phyloP scores from a whole-genome alignment of 768 basidiomycete species.

The Pleurotus tuoliensis region DNA sequence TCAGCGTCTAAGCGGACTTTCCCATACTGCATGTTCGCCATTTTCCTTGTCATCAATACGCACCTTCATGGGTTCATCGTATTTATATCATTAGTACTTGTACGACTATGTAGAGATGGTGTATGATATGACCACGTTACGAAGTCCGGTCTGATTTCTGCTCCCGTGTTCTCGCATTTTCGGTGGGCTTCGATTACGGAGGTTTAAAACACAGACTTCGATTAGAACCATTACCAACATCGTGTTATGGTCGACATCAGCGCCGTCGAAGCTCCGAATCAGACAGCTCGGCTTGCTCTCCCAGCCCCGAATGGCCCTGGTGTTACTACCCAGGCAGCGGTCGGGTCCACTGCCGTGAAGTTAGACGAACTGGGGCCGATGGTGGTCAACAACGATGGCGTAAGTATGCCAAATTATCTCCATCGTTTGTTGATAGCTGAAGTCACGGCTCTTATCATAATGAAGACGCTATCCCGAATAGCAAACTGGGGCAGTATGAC shows the following conservation, averaged over 20 bases:
- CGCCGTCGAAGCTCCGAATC: too few species aligned
- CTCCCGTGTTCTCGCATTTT: not conserved
- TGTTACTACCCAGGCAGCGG: conserved; percentile 6
- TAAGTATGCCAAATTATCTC: conserved; percentile 24
- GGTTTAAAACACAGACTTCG: not conserved
- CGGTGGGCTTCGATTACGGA: not conserved
- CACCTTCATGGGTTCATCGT: not conserved
- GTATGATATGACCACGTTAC: too few species aligned
- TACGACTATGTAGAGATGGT: too few species aligned
- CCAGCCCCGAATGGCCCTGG: conserved; percentile 6
- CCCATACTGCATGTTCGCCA: not conserved
- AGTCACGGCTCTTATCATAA: not conserved
- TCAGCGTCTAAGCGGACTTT: not conserved
- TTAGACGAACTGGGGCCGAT: conserved; percentile 62
- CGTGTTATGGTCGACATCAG: too few species aligned
- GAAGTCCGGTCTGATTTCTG: not conserved
- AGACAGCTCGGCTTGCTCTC: too few species aligned
- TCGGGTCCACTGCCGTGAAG: conserved; percentile 32
- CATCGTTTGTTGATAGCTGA: not conserved
- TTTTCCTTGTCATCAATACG: not conserved
- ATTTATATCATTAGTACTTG: not conserved
- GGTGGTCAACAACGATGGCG: conserved; percentile 67
- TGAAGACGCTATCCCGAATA: conserved; percentile 61
- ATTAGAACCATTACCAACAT: not conserved
- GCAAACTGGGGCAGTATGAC: conserved; percentile 62